A percentile compares a stretch with the other conserved stretches of the same genome.
These are phyloP conservation scores for Apiospora kogelbergensis DNA, from an alignment of 2,329 filamentous ascomycete genomes.

Conservation along the genomic window DNA sequence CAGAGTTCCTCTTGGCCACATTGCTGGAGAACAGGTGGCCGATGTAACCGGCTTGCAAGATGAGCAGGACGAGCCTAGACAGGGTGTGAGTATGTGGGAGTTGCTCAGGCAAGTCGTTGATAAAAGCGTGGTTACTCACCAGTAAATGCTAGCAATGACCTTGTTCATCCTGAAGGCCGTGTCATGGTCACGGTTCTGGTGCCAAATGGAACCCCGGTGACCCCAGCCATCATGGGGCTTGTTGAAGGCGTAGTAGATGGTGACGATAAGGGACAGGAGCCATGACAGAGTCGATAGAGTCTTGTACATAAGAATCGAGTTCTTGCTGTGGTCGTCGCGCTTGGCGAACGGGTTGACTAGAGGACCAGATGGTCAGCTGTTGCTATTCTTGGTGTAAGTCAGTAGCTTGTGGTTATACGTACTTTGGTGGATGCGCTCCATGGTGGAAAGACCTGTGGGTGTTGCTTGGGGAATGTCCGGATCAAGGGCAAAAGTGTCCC, in stretches of 20 bases:
- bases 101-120: neutral
- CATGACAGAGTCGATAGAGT: conserved; percentile 72
- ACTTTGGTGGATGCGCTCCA: conserved; percentile 32
- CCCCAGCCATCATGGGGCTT: conserved; percentile 61
- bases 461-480: neutral
- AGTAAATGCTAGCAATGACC: conserved; percentile 69
- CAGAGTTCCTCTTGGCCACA: conserved; percentile 61
- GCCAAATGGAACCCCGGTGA: conserved; percentile 68
- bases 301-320: conserved; percentile 71
- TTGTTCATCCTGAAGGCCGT: conserved; percentile 78
- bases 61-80: conserved; percentile 67
- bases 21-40: conserved; percentile 73
- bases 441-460: conserved; percentile 13
- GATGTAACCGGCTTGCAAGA: conserved; percentile 75
- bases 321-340: conserved; percentile 63
- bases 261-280: conserved; percentile 69
- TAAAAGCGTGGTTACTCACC: conserved; percentile 46
- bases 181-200: conserved; percentile 61
- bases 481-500: neutral
- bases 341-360: conserved; percentile 75
- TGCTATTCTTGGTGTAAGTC: neutral
- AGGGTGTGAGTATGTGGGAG: conserved; percentile 2
- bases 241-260: conserved; percentile 72
- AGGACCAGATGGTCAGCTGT: neutral
- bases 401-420: conserved; percentile 13